Evolutionary conservation across 202 grass and related monocot genomes (phyloP), one percentile per base, ranked within the genome.

Genomic region (Zizania palustris): DNA sequence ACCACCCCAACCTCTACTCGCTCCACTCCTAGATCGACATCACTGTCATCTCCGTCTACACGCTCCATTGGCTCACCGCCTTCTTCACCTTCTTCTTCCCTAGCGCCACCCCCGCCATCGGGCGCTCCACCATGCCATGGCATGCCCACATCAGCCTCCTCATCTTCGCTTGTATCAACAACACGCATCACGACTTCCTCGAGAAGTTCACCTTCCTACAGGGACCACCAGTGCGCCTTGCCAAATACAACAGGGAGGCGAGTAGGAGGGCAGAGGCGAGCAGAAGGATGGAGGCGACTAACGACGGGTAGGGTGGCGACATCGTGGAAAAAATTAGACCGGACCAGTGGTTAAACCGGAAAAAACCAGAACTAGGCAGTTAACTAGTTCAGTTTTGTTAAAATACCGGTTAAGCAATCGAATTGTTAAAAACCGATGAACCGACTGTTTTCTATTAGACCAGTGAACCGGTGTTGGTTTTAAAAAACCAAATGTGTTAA

Each of bases 1-100:
- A 66, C 33, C 19, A 93, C 81, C 68, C 79, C 7, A 81, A 93
- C 76, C 71, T 97, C 77, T 97, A 97, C 84, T 91, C 88, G 18
- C 64, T 97, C 38, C 93, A 97, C 70, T 85, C 93, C 12, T 97
- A 90, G 93, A 11, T 87, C 28, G 93, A 90, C 16, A 50, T 93
- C 33, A 74, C 66, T 39, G 69, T 85, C 40, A 37, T 97, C 66
- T 60, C 60, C 18, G 77, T 97, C 38, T 97, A 93, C 80, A 88
- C 60, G 0, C 9, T 81, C 62, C 88, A 97, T 83, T 97, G 90
- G 93, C 60, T 86, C 43, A 34, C 72, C 7, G 90, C 83, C 0
- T 93, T 90, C 69, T 45, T 87, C 58, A 44, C 90, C 18, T 97
- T 91, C 83, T 87, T 97, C 73, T 97, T 79, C 72, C 90, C 93